phyloP scores from a whole-genome alignment of 2,329 filamentous ascomycete species.

The Aspergillus sp. region DNA sequence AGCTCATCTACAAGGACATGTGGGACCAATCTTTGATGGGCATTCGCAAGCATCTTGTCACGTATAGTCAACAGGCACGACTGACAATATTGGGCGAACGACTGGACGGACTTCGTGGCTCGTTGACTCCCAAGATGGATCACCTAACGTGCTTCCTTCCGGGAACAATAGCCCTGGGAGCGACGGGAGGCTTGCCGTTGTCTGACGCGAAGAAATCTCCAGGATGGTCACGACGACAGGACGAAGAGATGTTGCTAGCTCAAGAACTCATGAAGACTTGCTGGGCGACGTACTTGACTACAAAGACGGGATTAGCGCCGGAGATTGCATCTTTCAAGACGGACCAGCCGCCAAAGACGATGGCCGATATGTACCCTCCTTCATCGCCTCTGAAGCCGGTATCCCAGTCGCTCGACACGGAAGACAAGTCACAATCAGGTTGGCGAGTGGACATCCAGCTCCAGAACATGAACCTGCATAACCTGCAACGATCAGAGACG shows the following conservation, averaged over 20 bases:
- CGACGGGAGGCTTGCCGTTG: constrained; percentile 70
- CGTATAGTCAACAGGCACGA: constrained; percentile 71
- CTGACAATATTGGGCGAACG: constrained; percentile 89
- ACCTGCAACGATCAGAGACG: constrained; percentile 90
- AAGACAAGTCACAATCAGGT: constrained; percentile 23
- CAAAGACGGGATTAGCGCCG: constrained; percentile 81
- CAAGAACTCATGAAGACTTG: constrained; percentile 92
- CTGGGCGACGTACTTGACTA: constrained; percentile 94
- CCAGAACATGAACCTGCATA: constrained; percentile 77
- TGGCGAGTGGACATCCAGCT: constrained; percentile 78
- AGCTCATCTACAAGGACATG: constrained; percentile 81
- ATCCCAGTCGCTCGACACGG: constrained; percentile 28
- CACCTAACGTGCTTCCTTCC: constrained; percentile 97
- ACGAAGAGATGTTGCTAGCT: constrained; percentile 80
- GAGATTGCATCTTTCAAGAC: constrained; percentile 92
- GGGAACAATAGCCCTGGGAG: constrained; percentile 84
- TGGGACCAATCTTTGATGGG: constrained; percentile 82
- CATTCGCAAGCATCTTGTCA: constrained; percentile 84
- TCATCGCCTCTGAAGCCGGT: constrained; percentile 28
- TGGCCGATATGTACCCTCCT: constrained; percentile 31
- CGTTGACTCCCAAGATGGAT: constrained; percentile 86
- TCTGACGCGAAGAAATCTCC: constrained; percentile 64
- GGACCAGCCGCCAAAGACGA: constrained; percentile 55
- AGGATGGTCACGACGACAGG: constrained; percentile 70
- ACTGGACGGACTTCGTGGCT: constrained; percentile 60